Percentiles rank a stretch among this genome's conserved stretches.
Evolutionary conservation across 208 protist genomes (phyloP).

Genomic region (Leishmania braziliensis): DNA sequence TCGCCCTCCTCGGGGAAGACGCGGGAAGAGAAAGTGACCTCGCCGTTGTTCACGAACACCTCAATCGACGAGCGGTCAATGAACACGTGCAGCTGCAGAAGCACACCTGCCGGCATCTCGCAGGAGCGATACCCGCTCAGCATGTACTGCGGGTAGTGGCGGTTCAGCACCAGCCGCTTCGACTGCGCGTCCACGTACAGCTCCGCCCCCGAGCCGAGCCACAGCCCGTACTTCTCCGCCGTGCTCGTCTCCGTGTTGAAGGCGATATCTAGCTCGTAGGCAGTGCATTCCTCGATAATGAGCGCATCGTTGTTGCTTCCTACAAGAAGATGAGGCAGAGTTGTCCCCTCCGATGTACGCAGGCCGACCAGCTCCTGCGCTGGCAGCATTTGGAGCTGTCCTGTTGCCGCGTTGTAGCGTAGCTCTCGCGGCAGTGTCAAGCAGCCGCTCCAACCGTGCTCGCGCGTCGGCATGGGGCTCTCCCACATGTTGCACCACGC

Average conservation of each 20-base stretch:
- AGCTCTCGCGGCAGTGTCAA: constrained; percentile 36
- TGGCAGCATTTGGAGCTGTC: constrained; percentile 33
- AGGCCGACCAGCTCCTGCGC: constrained; percentile 42
- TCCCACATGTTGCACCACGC: constrained; percentile 29
- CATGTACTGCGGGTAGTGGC: constrained; percentile 66
- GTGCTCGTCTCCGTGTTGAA: constrained; percentile 46
- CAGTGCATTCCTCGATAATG: constrained; percentile 36
- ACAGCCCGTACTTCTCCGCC: constrained; percentile 61
- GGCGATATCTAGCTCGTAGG: constrained; percentile 45
- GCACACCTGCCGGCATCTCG: constrained; percentile 26
- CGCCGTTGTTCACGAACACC: constrained; percentile 62
- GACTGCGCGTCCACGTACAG: constrained; percentile 53
- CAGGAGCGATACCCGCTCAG: constrained; percentile 59
- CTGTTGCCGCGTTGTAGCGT: not conserved
- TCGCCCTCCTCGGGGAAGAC: constrained; percentile 48
- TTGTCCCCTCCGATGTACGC: constrained; percentile 25
- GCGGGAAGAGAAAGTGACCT: constrained; percentile 41
- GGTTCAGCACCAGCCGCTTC: constrained; percentile 49
- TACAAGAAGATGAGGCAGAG: constrained; percentile 11
- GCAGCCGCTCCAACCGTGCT: constrained; percentile 39
- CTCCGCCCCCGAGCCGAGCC: constrained; percentile 54
- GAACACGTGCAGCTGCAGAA: constrained; percentile 53
- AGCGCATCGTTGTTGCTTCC: constrained; percentile 26
- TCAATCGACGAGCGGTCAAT: constrained; percentile 59
- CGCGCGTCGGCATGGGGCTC: constrained; percentile 36